Evolutionary conservation across 306 rosid genomes (phyloP).

Genomic region (Lathyrus sativus): DNA sequence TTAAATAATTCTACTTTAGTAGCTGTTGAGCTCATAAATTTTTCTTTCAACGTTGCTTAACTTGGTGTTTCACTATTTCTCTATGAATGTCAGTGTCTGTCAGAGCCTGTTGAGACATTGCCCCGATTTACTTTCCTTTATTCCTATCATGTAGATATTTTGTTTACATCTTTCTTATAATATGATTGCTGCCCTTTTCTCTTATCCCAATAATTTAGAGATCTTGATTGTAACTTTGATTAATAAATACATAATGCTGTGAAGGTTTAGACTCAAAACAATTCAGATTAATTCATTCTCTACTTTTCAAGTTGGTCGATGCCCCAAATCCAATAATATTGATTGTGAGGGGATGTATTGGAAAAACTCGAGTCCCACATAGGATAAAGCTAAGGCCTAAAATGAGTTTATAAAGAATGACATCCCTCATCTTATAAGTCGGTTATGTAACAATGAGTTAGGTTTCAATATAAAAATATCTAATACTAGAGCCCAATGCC

Average conservation of each 20-base stretch:
- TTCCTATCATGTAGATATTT: neutral
- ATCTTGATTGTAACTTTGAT: neutral
- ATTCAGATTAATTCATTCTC: neutral
- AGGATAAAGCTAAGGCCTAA: neutral
- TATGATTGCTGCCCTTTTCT: neutral
- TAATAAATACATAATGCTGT: neutral
- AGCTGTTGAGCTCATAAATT: conserved; percentile 3
- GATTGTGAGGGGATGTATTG: neutral
- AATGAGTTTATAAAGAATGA: neutral
- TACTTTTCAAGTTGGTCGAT: neutral
- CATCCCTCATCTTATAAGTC: neutral
- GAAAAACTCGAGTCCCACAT: neutral
- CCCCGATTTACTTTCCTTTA: neutral
- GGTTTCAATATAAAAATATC: neutral
- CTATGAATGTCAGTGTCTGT: conserved; percentile 10
- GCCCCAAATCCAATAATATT: neutral
- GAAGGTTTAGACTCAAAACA: neutral
- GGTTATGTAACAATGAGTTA: neutral
- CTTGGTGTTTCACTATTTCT: neutral
- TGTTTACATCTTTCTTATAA: neutral
- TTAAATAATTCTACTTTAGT: conserved; percentile 10
- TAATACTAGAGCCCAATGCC: neutral
- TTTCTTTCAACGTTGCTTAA: conserved; percentile 21
- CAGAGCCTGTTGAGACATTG: neutral
- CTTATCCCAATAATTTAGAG: neutral